Percentiles rank a stretch among this genome's conserved stretches.
Conservation (phyloP, 1,284 basidiomycete genomes). For the Inonotus obliquus region DNA sequence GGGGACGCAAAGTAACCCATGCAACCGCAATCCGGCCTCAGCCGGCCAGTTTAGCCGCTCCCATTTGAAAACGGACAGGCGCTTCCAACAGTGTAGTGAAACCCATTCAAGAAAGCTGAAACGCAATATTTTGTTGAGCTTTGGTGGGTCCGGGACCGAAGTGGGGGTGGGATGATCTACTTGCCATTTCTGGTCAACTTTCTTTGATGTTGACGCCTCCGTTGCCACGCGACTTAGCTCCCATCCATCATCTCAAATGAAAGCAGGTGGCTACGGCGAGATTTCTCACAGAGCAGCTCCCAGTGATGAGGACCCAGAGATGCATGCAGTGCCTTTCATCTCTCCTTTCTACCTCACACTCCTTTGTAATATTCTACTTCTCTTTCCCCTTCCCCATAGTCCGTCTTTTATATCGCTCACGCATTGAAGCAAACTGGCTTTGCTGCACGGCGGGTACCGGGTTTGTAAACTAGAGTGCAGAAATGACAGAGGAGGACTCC, state of each 20-base stretch:
- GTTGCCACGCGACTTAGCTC: neutral
- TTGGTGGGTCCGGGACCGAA: neutral
- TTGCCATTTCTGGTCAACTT: neutral
- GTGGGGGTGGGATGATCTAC: neutral
- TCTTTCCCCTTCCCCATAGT: neutral
- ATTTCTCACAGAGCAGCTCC: neutral
- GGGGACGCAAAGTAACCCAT: too few relatives aligned
- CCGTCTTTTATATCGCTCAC: neutral
- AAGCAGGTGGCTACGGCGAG: neutral
- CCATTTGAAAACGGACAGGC: too few relatives aligned
- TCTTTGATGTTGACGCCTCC: neutral
- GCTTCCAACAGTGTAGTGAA: too few relatives aligned
- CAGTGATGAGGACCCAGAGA: neutral
- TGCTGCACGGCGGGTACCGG: neutral
- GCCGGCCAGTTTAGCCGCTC: too few relatives aligned
- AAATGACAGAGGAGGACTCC: neutral
- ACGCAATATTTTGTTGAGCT: neutral
- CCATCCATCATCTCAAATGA: neutral
- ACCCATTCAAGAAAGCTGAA: too few relatives aligned
- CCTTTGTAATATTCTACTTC: neutral
- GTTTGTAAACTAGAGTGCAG: neutral
- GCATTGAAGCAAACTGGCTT: neutral
- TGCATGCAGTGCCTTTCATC: neutral
- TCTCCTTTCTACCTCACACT: neutral
- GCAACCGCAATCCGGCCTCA: too few relatives aligned